These are phyloP conservation scores for Paraphaeosphaeria minitans DNA, from an alignment of 2,329 filamentous ascomycete species.

Conservation along the genomic window DNA sequence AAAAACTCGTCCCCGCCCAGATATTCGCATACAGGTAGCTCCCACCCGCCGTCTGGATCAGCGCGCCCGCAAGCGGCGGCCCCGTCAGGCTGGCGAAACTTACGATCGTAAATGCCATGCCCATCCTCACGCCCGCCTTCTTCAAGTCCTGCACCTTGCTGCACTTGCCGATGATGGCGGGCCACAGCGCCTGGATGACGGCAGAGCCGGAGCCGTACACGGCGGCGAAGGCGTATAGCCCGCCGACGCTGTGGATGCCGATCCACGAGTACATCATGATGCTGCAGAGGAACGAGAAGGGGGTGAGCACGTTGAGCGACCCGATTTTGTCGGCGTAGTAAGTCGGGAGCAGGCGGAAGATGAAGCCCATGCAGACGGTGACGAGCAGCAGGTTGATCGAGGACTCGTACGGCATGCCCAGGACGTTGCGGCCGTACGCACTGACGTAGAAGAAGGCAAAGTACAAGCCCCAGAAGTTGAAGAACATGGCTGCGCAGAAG, in stretches of 20 bases:
- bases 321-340: slow-evolving; percentile 48
- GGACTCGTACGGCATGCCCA: slow-evolving; percentile 55
- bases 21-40: slow-evolving; percentile 45
- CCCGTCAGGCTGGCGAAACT: slow-evolving; percentile 44
- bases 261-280: slow-evolving; percentile 50
- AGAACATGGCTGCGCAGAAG: slow-evolving; percentile 45
- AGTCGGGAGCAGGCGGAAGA: slow-evolving; percentile 55
- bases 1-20: slow-evolving; percentile 40
- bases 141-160: slow-evolving; percentile 43
- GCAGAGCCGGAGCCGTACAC: slow-evolving; percentile 37
- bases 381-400: slow-evolving; percentile 63
- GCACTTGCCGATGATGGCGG: slow-evolving; percentile 29
- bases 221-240: slow-evolving; percentile 38
- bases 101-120: slow-evolving; percentile 46
- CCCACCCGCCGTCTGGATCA: slow-evolving; percentile 36
- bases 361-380: slow-evolving; percentile 54
- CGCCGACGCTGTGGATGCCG: slow-evolving; percentile 29
- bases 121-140: slow-evolving; percentile 42
- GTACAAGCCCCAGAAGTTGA: slow-evolving; percentile 47
- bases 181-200: slow-evolving; percentile 40
- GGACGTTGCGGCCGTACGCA: slow-evolving; percentile 49
- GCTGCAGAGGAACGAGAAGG: slow-evolving; percentile 53
- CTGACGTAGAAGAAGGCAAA: slow-evolving; percentile 55
- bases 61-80: slow-evolving; percentile 42
- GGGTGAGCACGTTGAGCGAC: slow-evolving; percentile 56